phyloP scores from a whole-genome alignment of 768 basidiomycete genomes.

The Strobilomyces echinocephalus region DNA sequence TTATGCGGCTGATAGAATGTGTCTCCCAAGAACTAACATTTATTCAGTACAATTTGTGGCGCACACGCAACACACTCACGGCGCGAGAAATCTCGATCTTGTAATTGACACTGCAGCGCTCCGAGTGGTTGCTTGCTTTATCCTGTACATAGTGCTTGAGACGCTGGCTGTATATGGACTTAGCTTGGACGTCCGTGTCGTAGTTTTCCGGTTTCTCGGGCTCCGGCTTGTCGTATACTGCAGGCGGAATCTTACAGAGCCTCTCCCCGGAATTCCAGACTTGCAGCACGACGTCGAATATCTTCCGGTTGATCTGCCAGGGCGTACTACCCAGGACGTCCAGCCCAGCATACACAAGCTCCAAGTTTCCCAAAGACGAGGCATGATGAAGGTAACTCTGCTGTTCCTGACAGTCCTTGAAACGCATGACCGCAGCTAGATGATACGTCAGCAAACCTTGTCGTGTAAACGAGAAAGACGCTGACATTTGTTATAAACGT shows the following conservation, averaged over 20 bases:
- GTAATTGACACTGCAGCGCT: slow-evolving; percentile 91
- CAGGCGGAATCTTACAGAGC: slow-evolving; percentile 81
- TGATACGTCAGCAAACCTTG: not conserved
- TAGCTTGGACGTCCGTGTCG: slow-evolving; percentile 49
- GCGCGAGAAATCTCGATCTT: slow-evolving; percentile 94
- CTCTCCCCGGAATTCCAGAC: slow-evolving; percentile 87
- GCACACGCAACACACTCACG: slow-evolving; percentile 41
- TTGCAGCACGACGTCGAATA: slow-evolving; percentile 69
- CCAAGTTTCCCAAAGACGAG: slow-evolving; percentile 66
- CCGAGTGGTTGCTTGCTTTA: slow-evolving; percentile 83
- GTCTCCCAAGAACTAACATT: slow-evolving; percentile 73
- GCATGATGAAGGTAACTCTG: slow-evolving; percentile 72
- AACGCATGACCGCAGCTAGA: slow-evolving; percentile 78
- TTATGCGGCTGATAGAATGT: slow-evolving; percentile 92
- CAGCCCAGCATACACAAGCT: slow-evolving; percentile 81
- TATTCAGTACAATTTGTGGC: not conserved
- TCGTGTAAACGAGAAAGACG: not conserved
- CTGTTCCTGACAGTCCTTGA: slow-evolving; percentile 87
- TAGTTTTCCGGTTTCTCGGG: slow-evolving; percentile 46
- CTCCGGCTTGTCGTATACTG: slow-evolving; percentile 57
- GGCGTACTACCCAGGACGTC: slow-evolving; percentile 88
- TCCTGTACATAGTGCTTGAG: slow-evolving; percentile 50
- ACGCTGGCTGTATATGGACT: slow-evolving; percentile 51
- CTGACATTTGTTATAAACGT: slow-evolving; percentile 73
- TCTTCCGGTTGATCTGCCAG: slow-evolving; percentile 78